Base-by-base conservation (phyloP, 2,329 filamentous ascomycete species). In the Colletotrichum simmondsii region DNA sequence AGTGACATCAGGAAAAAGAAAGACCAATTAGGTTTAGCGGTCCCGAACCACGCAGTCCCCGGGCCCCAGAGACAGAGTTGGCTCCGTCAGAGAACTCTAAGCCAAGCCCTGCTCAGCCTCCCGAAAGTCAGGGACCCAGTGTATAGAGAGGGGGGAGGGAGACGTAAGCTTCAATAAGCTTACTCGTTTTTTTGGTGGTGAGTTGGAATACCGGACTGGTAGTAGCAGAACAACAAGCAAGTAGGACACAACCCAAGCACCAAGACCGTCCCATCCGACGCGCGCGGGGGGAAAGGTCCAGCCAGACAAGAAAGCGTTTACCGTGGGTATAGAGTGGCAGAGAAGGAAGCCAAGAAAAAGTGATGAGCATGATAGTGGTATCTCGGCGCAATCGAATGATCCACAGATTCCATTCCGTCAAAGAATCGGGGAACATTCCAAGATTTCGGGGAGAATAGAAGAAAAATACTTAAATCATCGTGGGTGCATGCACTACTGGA, bases 161-260 rank as follows among this genome's bases (percentile, higher is more conserved):
- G 71, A 73, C 66, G 71, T 65, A 71, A 65, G 66, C 71, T 73
- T 61, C 61, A 64, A 71, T 71, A 71, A 71, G 71, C 71, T 73
- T 71, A 73, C 67, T 53, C 57, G 32, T 32, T 22, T 49, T 49
- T 49, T 49, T 8, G 42, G 53, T 28, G 53, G 22, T 56, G 53
- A 26, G 19, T 16, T 24, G 22, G n/a, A 2, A 22, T 2, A 32
- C 30, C 10, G 30, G 30, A 11, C 30, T 54, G 52, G 22, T 11
- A 54, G 52, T 14, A 11, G n/a, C 52, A 54, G 52, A 24, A 57
- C 22, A 56, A 30, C 22, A 30, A 35, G 61, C 61, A 64, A 54
- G 30, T 35, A n/a, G 37, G 37, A 42, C 16, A 46, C 42, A 10
- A 49, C 19, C 42, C 61, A 64, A 24, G 19, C 46, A 35, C 52